These are phyloP conservation scores for Russula olivacea DNA, from an alignment of 768 basidiomycete species.

Conservation along the genomic window DNA sequence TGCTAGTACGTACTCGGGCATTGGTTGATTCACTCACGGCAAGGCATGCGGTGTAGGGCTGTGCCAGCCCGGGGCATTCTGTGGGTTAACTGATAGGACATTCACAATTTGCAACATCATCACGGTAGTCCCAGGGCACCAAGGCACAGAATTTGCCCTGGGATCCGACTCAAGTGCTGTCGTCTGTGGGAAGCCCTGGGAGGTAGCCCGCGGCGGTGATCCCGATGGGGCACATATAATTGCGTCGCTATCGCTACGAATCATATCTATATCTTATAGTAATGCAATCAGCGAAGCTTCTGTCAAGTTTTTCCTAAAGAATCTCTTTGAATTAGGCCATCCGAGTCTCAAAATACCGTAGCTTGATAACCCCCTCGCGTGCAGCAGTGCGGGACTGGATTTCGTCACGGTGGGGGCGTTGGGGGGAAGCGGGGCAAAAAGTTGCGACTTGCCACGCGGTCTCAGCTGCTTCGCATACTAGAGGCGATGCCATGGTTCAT, in stretches of 20 bases:
- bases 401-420: neutral
- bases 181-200: neutral
- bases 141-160: neutral
- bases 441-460: neutral
- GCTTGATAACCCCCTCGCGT: neutral
- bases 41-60: no score
- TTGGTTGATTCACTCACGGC: no score
- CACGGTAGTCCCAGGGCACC: neutral
- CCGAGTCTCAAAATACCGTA: neutral
- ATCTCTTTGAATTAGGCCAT: neutral
- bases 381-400: neutral
- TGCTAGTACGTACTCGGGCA: no score
- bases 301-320: neutral
- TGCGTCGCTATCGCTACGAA: conserved; percentile 8
- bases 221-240: neutral
- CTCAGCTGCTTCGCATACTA: no score
- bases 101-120: neutral
- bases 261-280: neutral
- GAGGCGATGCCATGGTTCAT: no score
- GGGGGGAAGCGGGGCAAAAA: neutral
- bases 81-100: neutral
- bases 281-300: neutral
- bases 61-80: no score
- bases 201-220: neutral
- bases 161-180: neutral